A percentile compares a stretch with the other conserved stretches of the same genome.
These are phyloP conservation scores for Albophoma yamanashiensis DNA, from an alignment of 2,329 filamentous ascomycete species.

Conservation along the genomic window DNA sequence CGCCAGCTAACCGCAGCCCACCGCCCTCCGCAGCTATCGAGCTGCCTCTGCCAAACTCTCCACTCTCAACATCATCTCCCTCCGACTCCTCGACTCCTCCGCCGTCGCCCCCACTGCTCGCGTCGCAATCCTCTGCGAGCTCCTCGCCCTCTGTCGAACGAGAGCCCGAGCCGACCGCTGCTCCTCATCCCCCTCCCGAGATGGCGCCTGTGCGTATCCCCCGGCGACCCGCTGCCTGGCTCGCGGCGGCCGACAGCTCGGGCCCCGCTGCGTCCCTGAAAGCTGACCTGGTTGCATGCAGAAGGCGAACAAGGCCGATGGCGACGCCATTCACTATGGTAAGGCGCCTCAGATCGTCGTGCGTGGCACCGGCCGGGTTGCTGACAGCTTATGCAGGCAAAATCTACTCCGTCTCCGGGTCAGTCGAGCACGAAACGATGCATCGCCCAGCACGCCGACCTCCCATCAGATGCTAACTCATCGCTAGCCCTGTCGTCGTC, in stretches of 20 bases:
- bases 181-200: constrained; percentile 24
- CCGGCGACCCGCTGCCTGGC: not conserved
- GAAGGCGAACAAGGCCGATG: constrained; percentile 23
- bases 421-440: constrained; percentile 17
- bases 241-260: constrained; percentile 7
- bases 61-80: constrained; percentile 24
- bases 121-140: constrained; percentile 17
- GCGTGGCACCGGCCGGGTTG: not conserved
- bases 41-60: constrained; percentile 31
- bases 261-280: constrained; percentile 8
- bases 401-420: constrained; percentile 55
- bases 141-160: constrained; percentile 12
- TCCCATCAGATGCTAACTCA: constrained; percentile 8
- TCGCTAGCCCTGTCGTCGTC: constrained; percentile 72
- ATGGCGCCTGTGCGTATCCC: constrained; percentile 44
- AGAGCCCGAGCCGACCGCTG: constrained; percentile 14
- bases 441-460: not conserved
- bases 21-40: constrained; percentile 16
- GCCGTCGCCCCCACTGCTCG: constrained; percentile 17
- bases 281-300: constrained; percentile 12
- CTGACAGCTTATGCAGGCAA: constrained; percentile 34
- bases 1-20: not conserved
- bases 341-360: constrained; percentile 10
- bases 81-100: constrained; percentile 18
- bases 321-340: constrained; percentile 29